Evolutionary conservation across 768 basidiomycete genomes (phyloP).

Genomic region (Pulveroboletus sp.): DNA sequence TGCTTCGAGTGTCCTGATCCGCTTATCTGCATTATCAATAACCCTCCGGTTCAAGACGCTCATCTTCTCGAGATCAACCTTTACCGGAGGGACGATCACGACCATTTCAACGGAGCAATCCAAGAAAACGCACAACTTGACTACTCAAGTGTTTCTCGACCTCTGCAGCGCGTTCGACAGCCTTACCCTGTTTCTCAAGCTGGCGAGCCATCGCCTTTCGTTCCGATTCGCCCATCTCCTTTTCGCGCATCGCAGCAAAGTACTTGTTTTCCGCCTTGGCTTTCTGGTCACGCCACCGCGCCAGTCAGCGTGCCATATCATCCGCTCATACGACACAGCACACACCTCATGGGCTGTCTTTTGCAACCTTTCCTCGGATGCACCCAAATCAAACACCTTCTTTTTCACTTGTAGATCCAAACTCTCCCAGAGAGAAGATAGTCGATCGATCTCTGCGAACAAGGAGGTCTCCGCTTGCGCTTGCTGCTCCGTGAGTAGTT

Average conservation of each 20-base stretch:
- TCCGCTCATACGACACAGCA: slow-evolving; percentile 17
- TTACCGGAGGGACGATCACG: not conserved
- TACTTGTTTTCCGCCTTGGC: slow-evolving; percentile 96
- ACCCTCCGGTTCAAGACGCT: slow-evolving; percentile 30
- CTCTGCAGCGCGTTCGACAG: slow-evolving; percentile 62
- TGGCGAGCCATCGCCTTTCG: slow-evolving; percentile 57
- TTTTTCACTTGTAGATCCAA: slow-evolving; percentile 75
- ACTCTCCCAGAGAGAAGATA: slow-evolving; percentile 84
- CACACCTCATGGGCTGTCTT: slow-evolving; percentile 65
- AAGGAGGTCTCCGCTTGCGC: slow-evolving; percentile 67
- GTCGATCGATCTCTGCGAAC: slow-evolving; percentile 78
- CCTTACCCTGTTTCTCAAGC: slow-evolving; percentile 55
- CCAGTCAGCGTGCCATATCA: not conserved
- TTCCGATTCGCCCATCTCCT: slow-evolving; percentile 76
- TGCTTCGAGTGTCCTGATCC: slow-evolving; percentile 27
- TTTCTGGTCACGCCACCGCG: slow-evolving; percentile 49
- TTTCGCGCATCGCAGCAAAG: slow-evolving; percentile 84
- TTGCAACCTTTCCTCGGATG: slow-evolving; percentile 65
- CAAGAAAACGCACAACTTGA: slow-evolving; percentile 51
- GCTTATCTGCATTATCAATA: slow-evolving; percentile 25
- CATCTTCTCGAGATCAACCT: slow-evolving; percentile 47
- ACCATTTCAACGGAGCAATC: not conserved
- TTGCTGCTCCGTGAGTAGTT: slow-evolving; percentile 60
- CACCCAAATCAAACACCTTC: slow-evolving; percentile 79
- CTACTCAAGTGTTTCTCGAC: slow-evolving; percentile 53